Conservation (phyloP, 83 land plant species). For the Diphasiastrum complanatum region DNA sequence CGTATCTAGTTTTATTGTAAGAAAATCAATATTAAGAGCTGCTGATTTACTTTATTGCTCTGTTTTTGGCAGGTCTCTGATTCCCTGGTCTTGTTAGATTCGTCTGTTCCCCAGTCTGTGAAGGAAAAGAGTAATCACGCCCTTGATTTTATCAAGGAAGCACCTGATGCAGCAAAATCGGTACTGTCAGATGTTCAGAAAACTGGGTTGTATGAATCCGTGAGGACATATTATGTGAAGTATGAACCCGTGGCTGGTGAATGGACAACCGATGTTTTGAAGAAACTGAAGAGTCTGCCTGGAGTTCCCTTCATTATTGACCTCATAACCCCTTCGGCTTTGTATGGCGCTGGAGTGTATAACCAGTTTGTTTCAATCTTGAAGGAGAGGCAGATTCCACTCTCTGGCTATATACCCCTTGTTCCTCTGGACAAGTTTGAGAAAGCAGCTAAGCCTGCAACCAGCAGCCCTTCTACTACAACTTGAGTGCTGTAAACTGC, state of each 20-base stretch:
- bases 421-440: conserved; percentile 14
- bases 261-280: conserved; percentile 8
- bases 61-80: conserved; percentile 10
- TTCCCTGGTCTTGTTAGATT: conserved; percentile 1
- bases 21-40: too few species aligned
- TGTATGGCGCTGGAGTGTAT: conserved; percentile 7
- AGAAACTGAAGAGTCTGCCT: conserved; percentile 9
- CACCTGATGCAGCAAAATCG: conserved; percentile 9
- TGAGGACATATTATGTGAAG: conserved; percentile 8
- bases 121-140: conserved; percentile 4
- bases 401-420: conserved; percentile 9
- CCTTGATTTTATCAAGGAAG: neutral
- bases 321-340: conserved; percentile 7
- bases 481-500: too few species aligned
- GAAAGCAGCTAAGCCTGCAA: neutral
- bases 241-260: conserved; percentile 11
- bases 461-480: too few species aligned
- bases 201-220: conserved; percentile 6
- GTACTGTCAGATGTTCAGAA: conserved; percentile 11
- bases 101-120: neutral
- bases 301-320: conserved; percentile 9
- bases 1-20: too few species aligned
- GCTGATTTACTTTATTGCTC: neutral
- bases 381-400: conserved; percentile 4
- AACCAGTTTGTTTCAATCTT: conserved; percentile 3